phyloP scores from a whole-genome alignment of 345 rosid genomes.

The Bretschneidera sinensis region DNA sequence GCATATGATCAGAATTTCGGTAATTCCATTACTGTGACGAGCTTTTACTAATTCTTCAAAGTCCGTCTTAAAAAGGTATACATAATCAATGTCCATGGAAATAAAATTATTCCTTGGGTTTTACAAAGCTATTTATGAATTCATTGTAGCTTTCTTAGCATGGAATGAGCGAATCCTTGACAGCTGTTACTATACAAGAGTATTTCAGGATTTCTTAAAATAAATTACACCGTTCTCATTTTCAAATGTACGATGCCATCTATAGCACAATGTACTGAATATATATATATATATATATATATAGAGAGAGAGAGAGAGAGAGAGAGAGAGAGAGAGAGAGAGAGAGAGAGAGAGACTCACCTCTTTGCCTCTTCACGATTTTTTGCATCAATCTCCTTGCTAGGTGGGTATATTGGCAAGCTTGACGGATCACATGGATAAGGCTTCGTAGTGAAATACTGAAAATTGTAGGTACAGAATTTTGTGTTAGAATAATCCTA shows the following conservation, averaged over 20 bases:
- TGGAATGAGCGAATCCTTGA: too few species aligned
- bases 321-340: too few species aligned
- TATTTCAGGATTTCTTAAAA: too few species aligned
- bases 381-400: constrained; percentile 94
- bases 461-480: constrained; percentile 17
- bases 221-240: too few species aligned
- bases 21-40: background rate
- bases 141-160: background rate
- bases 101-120: background rate
- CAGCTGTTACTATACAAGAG: too few species aligned
- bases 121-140: background rate
- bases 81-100: constrained; percentile 1
- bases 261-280: too few species aligned
- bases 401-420: constrained; percentile 84
- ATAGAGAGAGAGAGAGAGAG: too few species aligned
- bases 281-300: too few species aligned
- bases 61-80: background rate
- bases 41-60: background rate
- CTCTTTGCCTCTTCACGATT: constrained; percentile 67
- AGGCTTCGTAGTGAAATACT: constrained; percentile 85
- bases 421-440: constrained; percentile 92
- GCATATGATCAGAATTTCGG: background rate
- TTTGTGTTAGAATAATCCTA: background rate
- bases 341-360: constrained; percentile 28
- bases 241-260: too few species aligned